Conservation (phyloP, 1,284 basidiomycete species). For the Ustilago trichophora region DNA sequence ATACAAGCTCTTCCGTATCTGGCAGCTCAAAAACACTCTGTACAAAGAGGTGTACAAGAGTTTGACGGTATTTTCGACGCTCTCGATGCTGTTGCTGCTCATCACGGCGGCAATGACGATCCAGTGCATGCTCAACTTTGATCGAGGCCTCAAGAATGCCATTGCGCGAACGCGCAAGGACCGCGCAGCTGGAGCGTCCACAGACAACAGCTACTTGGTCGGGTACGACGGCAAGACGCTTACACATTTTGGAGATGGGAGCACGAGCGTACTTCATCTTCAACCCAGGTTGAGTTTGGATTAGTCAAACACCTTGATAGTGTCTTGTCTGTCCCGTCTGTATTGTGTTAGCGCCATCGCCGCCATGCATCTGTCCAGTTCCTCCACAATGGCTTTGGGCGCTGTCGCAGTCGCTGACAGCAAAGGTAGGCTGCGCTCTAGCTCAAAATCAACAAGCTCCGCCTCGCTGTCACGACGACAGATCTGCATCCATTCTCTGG, state of each 20-base stretch:
- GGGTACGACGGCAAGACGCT: conserved; percentile 49
- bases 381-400: neutral
- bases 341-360: neutral
- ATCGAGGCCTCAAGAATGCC: conserved; percentile 51
- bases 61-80: conserved; percentile 56
- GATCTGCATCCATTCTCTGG: neutral
- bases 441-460: neutral
- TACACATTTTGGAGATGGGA: conserved; percentile 40
- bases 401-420: too few species aligned
- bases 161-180: conserved; percentile 42
- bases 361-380: neutral
- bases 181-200: conserved; percentile 12
- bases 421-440: neutral
- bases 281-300: conserved; percentile 48
- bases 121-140: conserved; percentile 58
- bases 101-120: conserved; percentile 51
- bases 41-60: conserved; percentile 61
- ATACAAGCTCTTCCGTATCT: conserved; percentile 59
- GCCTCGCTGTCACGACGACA: neutral
- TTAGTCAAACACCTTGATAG: conserved; percentile 1
- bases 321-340: neutral
- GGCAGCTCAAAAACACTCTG: conserved; percentile 37
- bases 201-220: conserved; percentile 28
- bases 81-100: conserved; percentile 51
- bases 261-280: conserved; percentile 48